Base-by-base conservation (phyloP, 1,284 basidiomycete genomes). In the Trametes sp. region DNA sequence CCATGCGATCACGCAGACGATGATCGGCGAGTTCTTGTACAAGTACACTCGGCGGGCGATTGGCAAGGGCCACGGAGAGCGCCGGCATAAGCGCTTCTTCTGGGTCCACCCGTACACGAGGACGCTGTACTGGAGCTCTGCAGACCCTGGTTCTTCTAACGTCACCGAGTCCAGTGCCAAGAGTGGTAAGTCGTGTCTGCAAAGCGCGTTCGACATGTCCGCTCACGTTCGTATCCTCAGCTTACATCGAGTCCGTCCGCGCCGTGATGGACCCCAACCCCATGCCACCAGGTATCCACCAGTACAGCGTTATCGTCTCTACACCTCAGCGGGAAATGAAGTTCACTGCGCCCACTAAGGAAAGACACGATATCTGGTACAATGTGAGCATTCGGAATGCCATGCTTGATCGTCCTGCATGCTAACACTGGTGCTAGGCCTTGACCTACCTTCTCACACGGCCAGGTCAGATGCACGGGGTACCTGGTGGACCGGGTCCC, bases 61-160 rank as follows among this genome's bases (percentile, higher is more conserved):
- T 71, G 95, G 95, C 31, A 95, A 94, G 74, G 95, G 95, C 9
- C 86, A 95, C 74, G 94, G 94, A 29, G 94, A 96, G 76, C 91
- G 90, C 75, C 83, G 96, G 56, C 98, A 99, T 79, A 90, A 88
- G 75, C 86, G 98, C 41, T 99, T 98, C 89, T 98, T 99, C 85
- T 99, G 98, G 96, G 90, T 99, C 16, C 97, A 99, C 78, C 98
- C 98, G 28, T 99, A 99, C 76, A 99, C 96, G 54, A 95, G 95
- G 81, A 98, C 95, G 10, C 76, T 99, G 61, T 98, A 98, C 79
- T 99, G 98, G 98, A 96, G 95, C 70, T 88, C 93, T 31, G 89
- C 90, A 33, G 97, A 98, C 79, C 98, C 97, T 35, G 95, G 95
- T 35, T 93, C 93, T 41, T 87, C 87, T 38, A 89, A 88, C 66